These are phyloP conservation scores for Mentha longifolia DNA, from an alignment of 257 asterid genomes.

Conservation along the genomic window DNA sequence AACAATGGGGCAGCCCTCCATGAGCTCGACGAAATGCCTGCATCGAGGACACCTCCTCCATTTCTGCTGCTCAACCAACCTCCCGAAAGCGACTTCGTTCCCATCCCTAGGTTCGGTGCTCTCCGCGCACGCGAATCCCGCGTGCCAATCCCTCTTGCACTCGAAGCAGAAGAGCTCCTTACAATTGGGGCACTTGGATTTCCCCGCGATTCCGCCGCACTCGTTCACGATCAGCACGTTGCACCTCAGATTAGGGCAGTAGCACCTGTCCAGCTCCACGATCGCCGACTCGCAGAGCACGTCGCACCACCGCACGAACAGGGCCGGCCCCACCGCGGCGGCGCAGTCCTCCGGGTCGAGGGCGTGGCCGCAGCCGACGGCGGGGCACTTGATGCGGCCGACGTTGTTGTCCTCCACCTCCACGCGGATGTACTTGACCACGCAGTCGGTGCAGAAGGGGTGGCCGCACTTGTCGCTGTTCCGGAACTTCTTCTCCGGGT, in stretches of 20 bases:
- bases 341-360: constrained; percentile 63
- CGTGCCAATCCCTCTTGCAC: constrained; percentile 60
- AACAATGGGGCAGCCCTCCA: not conserved
- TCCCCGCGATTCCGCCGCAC: constrained; percentile 59
- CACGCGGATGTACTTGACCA: constrained; percentile 61
- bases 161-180: constrained; percentile 56
- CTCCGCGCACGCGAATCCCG: constrained; percentile 61
- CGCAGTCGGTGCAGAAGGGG: constrained; percentile 67
- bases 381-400: constrained; percentile 65
- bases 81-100: constrained; percentile 55
- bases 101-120: constrained; percentile 46
- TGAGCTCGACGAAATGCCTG: constrained; percentile 14
- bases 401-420: constrained; percentile 56
- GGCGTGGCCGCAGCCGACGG: constrained; percentile 44
- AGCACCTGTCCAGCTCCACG: constrained; percentile 39
- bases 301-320: constrained; percentile 73
- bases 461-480: constrained; percentile 43
- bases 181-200: constrained; percentile 61
- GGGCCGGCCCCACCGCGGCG: constrained; percentile 34
- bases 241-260: constrained; percentile 63
- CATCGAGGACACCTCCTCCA: constrained; percentile 19
- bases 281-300: constrained; percentile 56
- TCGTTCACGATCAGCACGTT: constrained; percentile 59
- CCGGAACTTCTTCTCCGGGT: constrained; percentile 26
- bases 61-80: constrained; percentile 9